Evolutionary conservation across 176 grass and related monocot genomes (phyloP).

Genomic region (Themeda triandra): DNA sequence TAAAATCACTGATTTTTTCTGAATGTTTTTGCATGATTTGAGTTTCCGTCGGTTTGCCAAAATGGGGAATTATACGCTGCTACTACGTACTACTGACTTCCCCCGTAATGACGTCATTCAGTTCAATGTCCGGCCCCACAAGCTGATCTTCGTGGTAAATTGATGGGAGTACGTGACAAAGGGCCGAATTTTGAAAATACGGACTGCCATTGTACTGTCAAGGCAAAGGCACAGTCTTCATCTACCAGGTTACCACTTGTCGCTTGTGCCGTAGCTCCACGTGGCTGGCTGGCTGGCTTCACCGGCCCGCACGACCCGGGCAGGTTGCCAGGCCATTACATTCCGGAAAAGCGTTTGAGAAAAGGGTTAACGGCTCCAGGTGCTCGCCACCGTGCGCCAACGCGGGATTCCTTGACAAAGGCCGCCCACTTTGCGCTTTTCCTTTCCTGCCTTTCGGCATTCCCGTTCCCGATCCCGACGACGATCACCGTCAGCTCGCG

Average conservation of each 20-base stretch:
- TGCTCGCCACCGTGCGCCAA: background rate
- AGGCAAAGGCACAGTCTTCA: no score
- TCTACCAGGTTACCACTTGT: background rate
- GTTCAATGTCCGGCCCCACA: no score
- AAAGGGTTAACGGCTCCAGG: background rate
- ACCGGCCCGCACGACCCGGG: background rate
- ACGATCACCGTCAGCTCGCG: background rate
- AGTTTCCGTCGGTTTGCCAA: no score
- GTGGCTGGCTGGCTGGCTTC: background rate
- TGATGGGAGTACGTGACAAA: no score
- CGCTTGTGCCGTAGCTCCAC: background rate
- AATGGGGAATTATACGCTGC: no score
- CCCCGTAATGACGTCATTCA: no score
- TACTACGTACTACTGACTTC: no score
- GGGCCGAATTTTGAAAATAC: no score
- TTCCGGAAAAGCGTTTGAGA: background rate
- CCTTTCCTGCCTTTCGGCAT: background rate
- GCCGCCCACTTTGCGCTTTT: background rate
- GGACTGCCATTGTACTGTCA: no score
- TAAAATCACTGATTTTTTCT: no score
- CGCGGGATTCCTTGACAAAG: slow-evolving; percentile 11
- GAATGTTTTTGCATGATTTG: no score
- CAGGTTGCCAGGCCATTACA: background rate
- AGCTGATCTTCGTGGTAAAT: no score
- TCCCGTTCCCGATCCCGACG: background rate